A percentile compares a stretch with the other conserved stretches of the same genome.
Evolutionary conservation across 2,329 filamentous ascomycete genomes (phyloP).

Genomic region (Exophiala calicioides): DNA sequence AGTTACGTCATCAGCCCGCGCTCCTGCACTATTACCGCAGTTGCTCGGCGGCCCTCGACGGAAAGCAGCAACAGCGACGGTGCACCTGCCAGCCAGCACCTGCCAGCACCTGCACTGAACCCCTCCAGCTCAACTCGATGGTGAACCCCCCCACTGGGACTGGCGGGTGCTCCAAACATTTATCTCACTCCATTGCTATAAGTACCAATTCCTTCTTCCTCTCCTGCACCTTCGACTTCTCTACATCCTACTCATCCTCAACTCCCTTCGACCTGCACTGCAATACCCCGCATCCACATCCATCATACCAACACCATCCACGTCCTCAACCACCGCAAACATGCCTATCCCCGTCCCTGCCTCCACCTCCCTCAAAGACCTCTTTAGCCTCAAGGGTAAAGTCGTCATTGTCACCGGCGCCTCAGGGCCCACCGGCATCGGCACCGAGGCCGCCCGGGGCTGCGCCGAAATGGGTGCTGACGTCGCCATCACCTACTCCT

Average conservation of each 20-base stretch:
- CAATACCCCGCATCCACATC: not conserved
- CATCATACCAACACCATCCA: constrained; percentile 4
- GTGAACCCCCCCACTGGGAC: too few species aligned
- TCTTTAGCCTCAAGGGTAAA: constrained; percentile 52
- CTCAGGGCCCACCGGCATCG: constrained; percentile 59
- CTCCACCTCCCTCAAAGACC: constrained; percentile 38
- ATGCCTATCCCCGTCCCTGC: constrained; percentile 31
- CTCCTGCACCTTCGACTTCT: not conserved
- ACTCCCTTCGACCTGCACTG: too few species aligned
- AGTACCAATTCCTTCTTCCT: too few species aligned
- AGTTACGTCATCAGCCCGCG: constrained; percentile 7
- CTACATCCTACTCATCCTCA: not conserved
- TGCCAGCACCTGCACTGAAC: not conserved
- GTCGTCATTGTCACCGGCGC: constrained; percentile 52
- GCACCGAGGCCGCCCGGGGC: constrained; percentile 66
- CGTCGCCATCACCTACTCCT: constrained; percentile 67
- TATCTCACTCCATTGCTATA: too few species aligned
- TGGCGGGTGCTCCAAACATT: too few species aligned
- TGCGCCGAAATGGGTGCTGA: constrained; percentile 66
- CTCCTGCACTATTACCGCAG: not conserved
- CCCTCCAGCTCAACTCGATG: not conserved
- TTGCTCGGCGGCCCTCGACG: constrained; percentile 1
- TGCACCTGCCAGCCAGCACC: too few species aligned
- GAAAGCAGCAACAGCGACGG: too few species aligned
- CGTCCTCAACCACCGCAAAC: constrained; percentile 12